Base-by-base conservation (phyloP, 306 rosid species). In the Vigna nakashimae region DNA sequence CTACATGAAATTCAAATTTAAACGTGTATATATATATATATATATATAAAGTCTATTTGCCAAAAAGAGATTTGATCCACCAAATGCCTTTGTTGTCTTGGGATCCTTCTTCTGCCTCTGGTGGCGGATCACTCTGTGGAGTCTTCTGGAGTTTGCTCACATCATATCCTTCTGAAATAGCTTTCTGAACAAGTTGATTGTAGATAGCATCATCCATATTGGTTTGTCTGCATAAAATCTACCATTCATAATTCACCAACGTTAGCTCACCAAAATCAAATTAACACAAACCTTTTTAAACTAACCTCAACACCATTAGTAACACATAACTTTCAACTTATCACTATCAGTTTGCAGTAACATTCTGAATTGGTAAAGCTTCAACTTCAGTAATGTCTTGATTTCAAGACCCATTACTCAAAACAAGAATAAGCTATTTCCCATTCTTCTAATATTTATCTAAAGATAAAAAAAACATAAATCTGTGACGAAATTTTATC, bases 101-200 rank as follows among this genome's bases (percentile, higher is more conserved):
- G 5, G 92, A 89, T 1, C 84, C 86, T 85, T 80, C 81, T 16
- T 56, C 85, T 5, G 6, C 38, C 22, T 77, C 86, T 1, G 98
- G 96, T 5, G 96, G 98, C 80, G 87, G 42, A 14, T 84, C 95
- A 56, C 82, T 86, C 83, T 96, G 99, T 42, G 88, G 92, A 24
- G 99, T 96, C 88, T 82, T 91, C 83, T 68, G 90, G 20, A 96
- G 92, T 74, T 92, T 92, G 92, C 86, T 87, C 79, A 90, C 91
- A 79, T 96, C 99, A 78, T 92, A 96, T 0, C 93, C 99, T 43
- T 79, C 74, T 0, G 20, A 20, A 20, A 20, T 78, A 1, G 97
- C 99, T 28, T 4, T 89, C 80, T 91, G 6, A 64, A 92, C 81
- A 24, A 96, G 91, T 77, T 45, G 8, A 34, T 90, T 86, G 80